A percentile compares a stretch with the other conserved stretches of the same genome.
phyloP scores from a whole-genome alignment of 2,329 filamentous ascomycete species.

The Chaetomiaceae sp. region DNA sequence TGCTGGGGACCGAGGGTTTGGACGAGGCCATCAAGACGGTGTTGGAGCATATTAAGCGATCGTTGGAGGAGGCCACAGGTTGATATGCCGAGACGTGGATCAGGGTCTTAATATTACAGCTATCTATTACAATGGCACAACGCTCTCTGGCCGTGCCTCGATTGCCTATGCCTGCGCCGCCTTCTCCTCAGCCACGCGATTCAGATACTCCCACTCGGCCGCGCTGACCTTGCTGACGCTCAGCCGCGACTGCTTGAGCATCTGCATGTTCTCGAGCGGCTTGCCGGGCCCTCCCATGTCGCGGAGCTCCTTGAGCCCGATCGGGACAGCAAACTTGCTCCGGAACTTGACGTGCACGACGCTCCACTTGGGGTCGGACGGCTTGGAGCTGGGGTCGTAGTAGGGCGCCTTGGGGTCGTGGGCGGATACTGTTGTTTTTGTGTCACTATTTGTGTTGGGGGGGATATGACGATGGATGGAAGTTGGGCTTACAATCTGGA shows the following conservation, averaged over 20 bases:
- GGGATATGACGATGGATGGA: slow-evolving; percentile 2
- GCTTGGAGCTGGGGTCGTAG: slow-evolving; percentile 72
- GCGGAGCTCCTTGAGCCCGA: slow-evolving; percentile 69
- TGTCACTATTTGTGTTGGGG: neutral
- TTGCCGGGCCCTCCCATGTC: slow-evolving; percentile 51
- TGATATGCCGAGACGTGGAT: slow-evolving; percentile 22
- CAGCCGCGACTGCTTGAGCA: slow-evolving; percentile 74
- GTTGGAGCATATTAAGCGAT: slow-evolving; percentile 47
- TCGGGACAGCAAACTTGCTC: slow-evolving; percentile 69
- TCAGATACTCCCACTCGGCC: slow-evolving; percentile 62
- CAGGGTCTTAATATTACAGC: neutral
- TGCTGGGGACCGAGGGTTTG: slow-evolving; percentile 46
- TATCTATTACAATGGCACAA: neutral
- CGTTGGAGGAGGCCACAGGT: slow-evolving; percentile 29
- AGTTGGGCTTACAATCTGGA: slow-evolving; percentile 66
- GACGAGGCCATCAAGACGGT: slow-evolving; percentile 55
- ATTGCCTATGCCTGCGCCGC: slow-evolving; percentile 24
- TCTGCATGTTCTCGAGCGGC: slow-evolving; percentile 70
- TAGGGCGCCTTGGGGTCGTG: slow-evolving; percentile 72
- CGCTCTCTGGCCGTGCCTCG: neutral
- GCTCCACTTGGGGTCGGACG: slow-evolving; percentile 73
- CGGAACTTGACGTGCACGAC: slow-evolving; percentile 85
- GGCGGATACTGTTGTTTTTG: slow-evolving; percentile 52
- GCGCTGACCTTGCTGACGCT: slow-evolving; percentile 69
- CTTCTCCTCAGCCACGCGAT: slow-evolving; percentile 46